A percentile compares a stretch with the other conserved stretches of the same genome.
Evolutionary conservation across 805 yeast species (phyloP).

Genomic region (Tanozyma kutaoensis): DNA sequence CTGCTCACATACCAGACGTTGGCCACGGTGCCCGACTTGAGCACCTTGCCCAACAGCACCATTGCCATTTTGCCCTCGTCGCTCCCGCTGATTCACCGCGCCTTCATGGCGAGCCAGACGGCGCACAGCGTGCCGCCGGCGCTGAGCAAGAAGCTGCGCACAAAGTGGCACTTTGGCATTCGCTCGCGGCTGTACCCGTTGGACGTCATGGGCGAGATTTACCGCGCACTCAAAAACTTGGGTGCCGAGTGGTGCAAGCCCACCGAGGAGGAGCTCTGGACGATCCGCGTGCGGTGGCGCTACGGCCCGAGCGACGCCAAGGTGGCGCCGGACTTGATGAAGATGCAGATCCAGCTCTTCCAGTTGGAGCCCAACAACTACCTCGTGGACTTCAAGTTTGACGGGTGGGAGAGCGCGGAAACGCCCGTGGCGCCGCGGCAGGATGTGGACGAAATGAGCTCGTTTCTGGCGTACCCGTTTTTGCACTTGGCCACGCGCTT

Average conservation of each 20-base stretch:
- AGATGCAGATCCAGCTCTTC: conserved; percentile 92
- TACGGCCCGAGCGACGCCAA: conserved; percentile 22
- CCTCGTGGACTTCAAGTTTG: conserved; percentile 92
- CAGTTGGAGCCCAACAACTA: conserved; percentile 94
- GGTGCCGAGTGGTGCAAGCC: conserved; percentile 98
- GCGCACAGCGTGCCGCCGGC: conserved; percentile 30
- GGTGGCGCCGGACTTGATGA: conserved; percentile 60
- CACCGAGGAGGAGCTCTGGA: conserved; percentile 90
- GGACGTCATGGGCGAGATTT: conserved; percentile 98
- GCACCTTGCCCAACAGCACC: conserved; percentile 56
- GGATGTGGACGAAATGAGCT: conserved; percentile 58
- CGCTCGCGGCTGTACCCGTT: conserved; percentile 91
- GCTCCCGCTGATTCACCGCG: conserved; percentile 86
- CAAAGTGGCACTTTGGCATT: conserved; percentile 98
- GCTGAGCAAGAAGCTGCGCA: conserved; percentile 72
- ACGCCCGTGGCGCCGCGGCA: conserved; percentile 14
- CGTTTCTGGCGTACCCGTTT: conserved; percentile 94
- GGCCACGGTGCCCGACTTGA: conserved; percentile 31
- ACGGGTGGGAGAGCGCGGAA: conserved; percentile 70
- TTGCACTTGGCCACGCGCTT: conserved; percentile 82
- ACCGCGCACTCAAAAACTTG: conserved; percentile 80
- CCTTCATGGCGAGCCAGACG: conserved; percentile 60
- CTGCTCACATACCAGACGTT: conserved; percentile 33
- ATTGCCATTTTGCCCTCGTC: conserved; percentile 91
- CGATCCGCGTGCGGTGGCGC: conserved; percentile 89